A percentile compares a stretch with the other conserved stretches of the same genome.
phyloP scores from a whole-genome alignment of 139 green algal genomes.

The Spirogloea muscicola region DNA sequence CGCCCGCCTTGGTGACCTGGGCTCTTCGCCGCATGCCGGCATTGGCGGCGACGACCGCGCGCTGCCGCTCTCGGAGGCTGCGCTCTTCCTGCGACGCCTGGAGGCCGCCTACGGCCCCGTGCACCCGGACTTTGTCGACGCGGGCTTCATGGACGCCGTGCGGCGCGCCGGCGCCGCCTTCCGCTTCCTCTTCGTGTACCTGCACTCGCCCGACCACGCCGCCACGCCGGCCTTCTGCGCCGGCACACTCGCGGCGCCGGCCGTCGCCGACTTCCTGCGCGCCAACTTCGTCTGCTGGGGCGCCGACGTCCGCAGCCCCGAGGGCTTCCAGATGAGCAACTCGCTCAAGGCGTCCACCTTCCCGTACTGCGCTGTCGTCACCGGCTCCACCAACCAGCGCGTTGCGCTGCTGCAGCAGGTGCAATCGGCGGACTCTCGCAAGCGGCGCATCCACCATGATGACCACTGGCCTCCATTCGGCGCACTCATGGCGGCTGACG shows the following conservation, averaged over 20 bases:
- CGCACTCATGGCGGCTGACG: no score
- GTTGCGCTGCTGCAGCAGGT: slow-evolving; percentile 40
- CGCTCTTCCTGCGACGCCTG: slow-evolving; percentile 26
- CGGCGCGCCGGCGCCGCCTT: slow-evolving; percentile 28
- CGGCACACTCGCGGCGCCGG: slow-evolving; percentile 17
- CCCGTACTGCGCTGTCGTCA: slow-evolving; percentile 44
- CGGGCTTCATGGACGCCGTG: slow-evolving; percentile 38
- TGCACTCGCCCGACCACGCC: slow-evolving; percentile 49
- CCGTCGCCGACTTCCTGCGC: slow-evolving; percentile 19
- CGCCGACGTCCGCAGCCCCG: slow-evolving; percentile 40
- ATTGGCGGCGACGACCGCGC: not conserved
- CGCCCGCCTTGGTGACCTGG: not conserved
- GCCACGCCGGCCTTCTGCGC: slow-evolving; percentile 23
- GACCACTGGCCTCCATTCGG: no score
- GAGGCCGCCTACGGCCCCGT: slow-evolving; percentile 35
- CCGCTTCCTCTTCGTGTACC: slow-evolving; percentile 51
- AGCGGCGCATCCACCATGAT: no score
- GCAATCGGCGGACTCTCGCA: no score
- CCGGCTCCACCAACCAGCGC: slow-evolving; percentile 4
- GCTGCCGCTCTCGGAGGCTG: slow-evolving; percentile 1
- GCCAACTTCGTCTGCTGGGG: slow-evolving; percentile 47
- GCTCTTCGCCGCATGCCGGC: not conserved
- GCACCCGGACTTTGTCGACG: slow-evolving; percentile 38
- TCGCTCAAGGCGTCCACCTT: slow-evolving; percentile 34
- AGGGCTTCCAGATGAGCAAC: slow-evolving; percentile 42